These are phyloP conservation scores for Apophysomyces trapeziformis DNA, from an alignment of 371 early-diverging fungal species.

Conservation along the genomic window DNA sequence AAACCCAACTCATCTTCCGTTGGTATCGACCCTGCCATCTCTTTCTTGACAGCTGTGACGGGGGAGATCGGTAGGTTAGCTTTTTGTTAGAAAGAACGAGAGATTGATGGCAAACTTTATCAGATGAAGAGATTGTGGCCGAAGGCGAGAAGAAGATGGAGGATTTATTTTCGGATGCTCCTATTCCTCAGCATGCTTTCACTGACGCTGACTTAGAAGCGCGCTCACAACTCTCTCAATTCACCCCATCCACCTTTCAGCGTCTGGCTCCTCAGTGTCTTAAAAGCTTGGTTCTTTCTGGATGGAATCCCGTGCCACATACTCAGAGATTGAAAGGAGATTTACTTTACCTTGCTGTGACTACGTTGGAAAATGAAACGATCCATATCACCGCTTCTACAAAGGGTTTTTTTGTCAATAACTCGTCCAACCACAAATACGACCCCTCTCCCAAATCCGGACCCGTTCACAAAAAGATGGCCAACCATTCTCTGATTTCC, in stretches of 20 bases:
- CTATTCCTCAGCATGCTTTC: constrained; percentile 61
- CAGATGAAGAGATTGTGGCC: constrained; percentile 47
- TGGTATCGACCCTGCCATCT: constrained; percentile 77
- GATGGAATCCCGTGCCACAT: constrained; percentile 93
- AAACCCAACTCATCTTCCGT: constrained; percentile 66
- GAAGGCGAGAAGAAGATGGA: constrained; percentile 49
- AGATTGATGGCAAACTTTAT: neutral
- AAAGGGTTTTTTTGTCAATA: constrained; percentile 89
- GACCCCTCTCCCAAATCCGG: constrained; percentile 65
- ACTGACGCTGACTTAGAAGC: constrained; percentile 59
- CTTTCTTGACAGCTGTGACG: constrained; percentile 72
- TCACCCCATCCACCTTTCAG: constrained; percentile 60
- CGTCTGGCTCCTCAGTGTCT: constrained; percentile 70
- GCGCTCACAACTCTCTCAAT: constrained; percentile 55
- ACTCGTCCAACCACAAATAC: constrained; percentile 74
- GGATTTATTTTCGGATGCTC: constrained; percentile 43
- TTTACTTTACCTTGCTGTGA: constrained; percentile 81
- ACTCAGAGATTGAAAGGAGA: constrained; percentile 80
- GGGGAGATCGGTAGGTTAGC: constrained; percentile 60
- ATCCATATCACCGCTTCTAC: constrained; percentile 85
- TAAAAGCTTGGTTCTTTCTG: constrained; percentile 77
- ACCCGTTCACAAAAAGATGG: constrained; percentile 39
- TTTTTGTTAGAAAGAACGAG: neutral
- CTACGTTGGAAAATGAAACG: constrained; percentile 81
- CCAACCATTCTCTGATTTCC: constrained; percentile 73